phyloP scores from a whole-genome alignment of 306 rosid genomes.

The Calophaca sinica region DNA sequence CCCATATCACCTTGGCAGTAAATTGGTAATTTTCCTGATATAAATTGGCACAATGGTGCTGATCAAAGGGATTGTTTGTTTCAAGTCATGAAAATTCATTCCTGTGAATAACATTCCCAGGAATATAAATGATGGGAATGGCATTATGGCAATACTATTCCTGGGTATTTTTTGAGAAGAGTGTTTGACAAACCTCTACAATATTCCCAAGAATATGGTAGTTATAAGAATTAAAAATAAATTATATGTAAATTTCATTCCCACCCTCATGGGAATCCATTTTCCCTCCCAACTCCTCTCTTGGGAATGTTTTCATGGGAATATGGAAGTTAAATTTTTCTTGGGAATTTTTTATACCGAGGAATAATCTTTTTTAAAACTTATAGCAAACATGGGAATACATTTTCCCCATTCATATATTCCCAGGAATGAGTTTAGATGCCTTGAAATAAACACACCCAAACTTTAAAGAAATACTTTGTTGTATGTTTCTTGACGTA shows the following conservation, averaged over 20 bases:
- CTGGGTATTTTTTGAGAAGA: neutral
- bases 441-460: neutral
- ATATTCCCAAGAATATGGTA: neutral
- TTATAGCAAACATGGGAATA: too few species aligned
- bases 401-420: too few species aligned
- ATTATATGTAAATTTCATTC: too few species aligned
- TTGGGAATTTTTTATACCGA: too few species aligned
- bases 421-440: neutral
- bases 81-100: neutral
- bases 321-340: too few species aligned
- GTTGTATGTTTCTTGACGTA: constrained; percentile 58
- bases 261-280: too few species aligned
- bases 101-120: neutral
- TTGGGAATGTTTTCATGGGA: too few species aligned
- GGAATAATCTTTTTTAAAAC: too few species aligned
- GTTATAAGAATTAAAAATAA: too few species aligned
- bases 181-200: neutral
- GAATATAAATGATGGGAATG: neutral
- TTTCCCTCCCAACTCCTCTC: too few species aligned
- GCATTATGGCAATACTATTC: too few species aligned
- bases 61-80: neutral
- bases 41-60: constrained; percentile 20
- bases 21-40: constrained; percentile 15
- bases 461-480: neutral
- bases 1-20: constrained; percentile 4